Conservation (phyloP, 192 early-diverging fungal species). For the Backusella tuberculispora region DNA sequence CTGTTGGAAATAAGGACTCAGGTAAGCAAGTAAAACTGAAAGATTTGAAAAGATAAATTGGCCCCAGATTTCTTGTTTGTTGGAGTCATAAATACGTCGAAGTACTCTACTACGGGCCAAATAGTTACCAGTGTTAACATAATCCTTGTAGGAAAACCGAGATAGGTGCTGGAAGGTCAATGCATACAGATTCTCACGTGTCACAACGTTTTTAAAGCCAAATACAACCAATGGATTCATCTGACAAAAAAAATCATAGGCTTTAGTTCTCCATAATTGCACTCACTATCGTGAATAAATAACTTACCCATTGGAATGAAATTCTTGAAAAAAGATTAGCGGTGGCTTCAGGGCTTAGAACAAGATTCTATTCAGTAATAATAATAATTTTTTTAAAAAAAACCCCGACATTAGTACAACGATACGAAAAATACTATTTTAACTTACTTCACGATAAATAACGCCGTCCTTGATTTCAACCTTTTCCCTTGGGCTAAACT, state of each 20-base stretch:
- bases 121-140: background rate
- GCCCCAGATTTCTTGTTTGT: constrained; percentile 29
- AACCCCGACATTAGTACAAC: background rate
- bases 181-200: constrained; percentile 23
- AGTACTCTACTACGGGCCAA: background rate
- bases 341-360: constrained; percentile 26
- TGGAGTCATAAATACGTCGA: constrained; percentile 25
- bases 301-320: constrained; percentile 27
- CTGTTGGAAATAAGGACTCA: constrained; percentile 51
- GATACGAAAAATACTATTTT: background rate
- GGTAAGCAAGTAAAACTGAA: constrained; percentile 40
- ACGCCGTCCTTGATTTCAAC: constrained; percentile 13
- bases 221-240: constrained; percentile 19
- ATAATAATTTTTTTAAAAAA: background rate
- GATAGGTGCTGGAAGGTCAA: constrained; percentile 18
- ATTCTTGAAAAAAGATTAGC: constrained; percentile 25
- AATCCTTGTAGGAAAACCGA: constrained; percentile 11
- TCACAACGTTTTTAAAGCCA: constrained; percentile 10
- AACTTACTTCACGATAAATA: constrained; percentile 30
- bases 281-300: background rate
- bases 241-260: background rate
- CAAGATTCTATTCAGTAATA: constrained; percentile 2
- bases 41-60: constrained; percentile 26
- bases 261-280: background rate
- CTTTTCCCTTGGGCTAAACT: background rate